Conservation (phyloP, 805 yeast species). For the Kodamaea lidongshanica region DNA sequence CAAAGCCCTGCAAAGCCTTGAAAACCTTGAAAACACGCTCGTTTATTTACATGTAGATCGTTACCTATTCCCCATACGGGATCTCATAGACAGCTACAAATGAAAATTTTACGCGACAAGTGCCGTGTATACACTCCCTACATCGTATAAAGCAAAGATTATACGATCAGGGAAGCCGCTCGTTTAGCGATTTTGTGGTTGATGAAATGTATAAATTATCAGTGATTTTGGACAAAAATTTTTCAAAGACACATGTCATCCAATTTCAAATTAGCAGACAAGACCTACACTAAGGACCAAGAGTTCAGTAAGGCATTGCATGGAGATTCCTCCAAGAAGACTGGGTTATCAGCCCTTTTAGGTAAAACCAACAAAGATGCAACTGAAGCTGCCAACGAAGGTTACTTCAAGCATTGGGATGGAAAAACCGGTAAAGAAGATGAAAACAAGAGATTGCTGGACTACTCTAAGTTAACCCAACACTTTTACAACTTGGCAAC, state of each 20-base stretch:
- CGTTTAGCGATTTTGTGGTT: too few relatives aligned
- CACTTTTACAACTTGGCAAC: constrained; percentile 96
- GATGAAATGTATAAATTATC: too few relatives aligned
- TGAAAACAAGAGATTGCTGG: constrained; percentile 67
- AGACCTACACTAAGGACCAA: constrained; percentile 54
- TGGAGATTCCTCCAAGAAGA: constrained; percentile 62
- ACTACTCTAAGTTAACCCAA: constrained; percentile 86
- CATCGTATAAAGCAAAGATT: too few relatives aligned
- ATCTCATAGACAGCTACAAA: too few relatives aligned
- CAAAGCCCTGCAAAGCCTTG: too few relatives aligned
- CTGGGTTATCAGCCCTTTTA: constrained; percentile 73
- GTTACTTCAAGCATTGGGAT: constrained; percentile 96
- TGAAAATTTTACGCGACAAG: too few relatives aligned
- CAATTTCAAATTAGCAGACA: constrained; percentile 31
- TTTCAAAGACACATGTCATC: constrained; percentile 6
- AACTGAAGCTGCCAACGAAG: constrained; percentile 75
- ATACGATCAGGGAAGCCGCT: too few relatives aligned
- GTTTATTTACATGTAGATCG: too few relatives aligned
- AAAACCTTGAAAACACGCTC: too few relatives aligned
- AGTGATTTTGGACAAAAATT: too few relatives aligned
- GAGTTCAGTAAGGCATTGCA: constrained; percentile 82
- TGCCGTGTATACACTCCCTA: too few relatives aligned
- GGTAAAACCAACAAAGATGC: constrained; percentile 56
- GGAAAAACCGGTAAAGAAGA: constrained; percentile 73
- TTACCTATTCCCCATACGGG: too few relatives aligned